Evolutionary conservation across 2,329 filamentous ascomycete genomes (phyloP).

Genomic region (Exophiala sp.): DNA sequence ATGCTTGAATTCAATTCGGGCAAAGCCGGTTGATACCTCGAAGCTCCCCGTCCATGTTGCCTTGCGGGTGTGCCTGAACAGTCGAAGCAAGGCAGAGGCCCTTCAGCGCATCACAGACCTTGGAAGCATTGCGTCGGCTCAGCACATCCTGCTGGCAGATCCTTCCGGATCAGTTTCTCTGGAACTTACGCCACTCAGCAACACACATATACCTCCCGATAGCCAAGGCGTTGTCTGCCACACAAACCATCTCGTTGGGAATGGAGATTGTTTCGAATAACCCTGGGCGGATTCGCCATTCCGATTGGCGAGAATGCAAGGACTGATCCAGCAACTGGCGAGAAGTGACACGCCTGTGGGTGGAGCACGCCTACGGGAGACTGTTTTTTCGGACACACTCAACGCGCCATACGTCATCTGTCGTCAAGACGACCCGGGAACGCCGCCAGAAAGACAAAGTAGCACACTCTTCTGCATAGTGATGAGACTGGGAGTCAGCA

Average conservation of each 20-base stretch:
- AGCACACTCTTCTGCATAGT: conserved; percentile 37
- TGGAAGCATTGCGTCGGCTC: conserved; percentile 50
- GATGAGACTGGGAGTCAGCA: conserved; percentile 32
- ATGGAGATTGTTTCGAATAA: not conserved
- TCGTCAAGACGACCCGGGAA: conserved; percentile 32
- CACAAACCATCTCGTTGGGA: conserved; percentile 42
- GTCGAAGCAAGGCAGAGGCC: conserved; percentile 41
- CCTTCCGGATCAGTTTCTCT: conserved; percentile 42
- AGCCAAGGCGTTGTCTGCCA: conserved; percentile 38
- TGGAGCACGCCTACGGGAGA: not conserved
- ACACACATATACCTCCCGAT: not conserved
- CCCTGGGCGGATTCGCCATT: conserved; percentile 23
- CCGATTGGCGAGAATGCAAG: not conserved
- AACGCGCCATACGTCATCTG: conserved; percentile 38
- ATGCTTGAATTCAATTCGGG: conserved; percentile 53
- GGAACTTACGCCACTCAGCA: conserved; percentile 36
- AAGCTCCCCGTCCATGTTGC: conserved; percentile 53
- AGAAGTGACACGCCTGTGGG: conserved; percentile 27
- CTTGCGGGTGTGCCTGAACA: conserved; percentile 50
- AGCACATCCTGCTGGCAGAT: conserved; percentile 54
- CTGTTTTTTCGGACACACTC: conserved; percentile 37
- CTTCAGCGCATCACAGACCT: conserved; percentile 36
- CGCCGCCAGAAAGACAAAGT: conserved; percentile 30
- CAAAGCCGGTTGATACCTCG: conserved; percentile 44
- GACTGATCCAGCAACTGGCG: conserved; percentile 17